These are phyloP conservation scores for Neonectria neomacrospora DNA, from an alignment of 2,329 filamentous ascomycete genomes.

Conservation along the genomic window DNA sequence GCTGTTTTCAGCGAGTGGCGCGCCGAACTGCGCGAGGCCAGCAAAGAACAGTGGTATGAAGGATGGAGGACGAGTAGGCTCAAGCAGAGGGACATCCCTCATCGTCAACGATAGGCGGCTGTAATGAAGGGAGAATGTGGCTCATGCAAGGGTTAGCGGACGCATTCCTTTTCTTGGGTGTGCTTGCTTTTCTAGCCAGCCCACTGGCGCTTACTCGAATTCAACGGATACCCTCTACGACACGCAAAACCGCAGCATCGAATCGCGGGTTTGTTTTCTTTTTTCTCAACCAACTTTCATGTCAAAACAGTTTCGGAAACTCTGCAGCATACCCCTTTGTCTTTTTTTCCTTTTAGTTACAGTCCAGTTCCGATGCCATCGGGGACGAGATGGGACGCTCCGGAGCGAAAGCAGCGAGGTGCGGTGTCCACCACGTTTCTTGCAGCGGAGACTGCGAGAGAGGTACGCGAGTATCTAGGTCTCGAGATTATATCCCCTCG, in stretches of 20 bases:
- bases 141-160: constrained; percentile 20
- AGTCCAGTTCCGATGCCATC: constrained; percentile 33
- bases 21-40: constrained; percentile 87
- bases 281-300: constrained; percentile 35
- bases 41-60: constrained; percentile 94
- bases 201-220: constrained; percentile 19
- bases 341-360: constrained; percentile 38
- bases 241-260: constrained; percentile 33
- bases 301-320: constrained; percentile 43
- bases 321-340: constrained; percentile 52
- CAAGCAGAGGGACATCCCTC: constrained; percentile 62
- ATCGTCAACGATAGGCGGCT: constrained; percentile 48
- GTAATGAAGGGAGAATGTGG: constrained; percentile 11
- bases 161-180: constrained; percentile 8
- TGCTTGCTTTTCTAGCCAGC: constrained; percentile 23
- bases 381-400: constrained; percentile 28
- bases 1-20: constrained; percentile 95
- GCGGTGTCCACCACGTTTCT: constrained; percentile 7
- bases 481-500: background rate
- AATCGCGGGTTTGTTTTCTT: constrained; percentile 35
- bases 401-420: constrained; percentile 1
- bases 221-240: constrained; percentile 32
- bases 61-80: constrained; percentile 85
- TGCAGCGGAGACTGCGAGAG: constrained; percentile 7
- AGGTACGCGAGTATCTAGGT: constrained; percentile 9